These are phyloP conservation scores for Hymenochaete sp. DNA, from an alignment of 1,284 basidiomycete species.

Conservation along the genomic window DNA sequence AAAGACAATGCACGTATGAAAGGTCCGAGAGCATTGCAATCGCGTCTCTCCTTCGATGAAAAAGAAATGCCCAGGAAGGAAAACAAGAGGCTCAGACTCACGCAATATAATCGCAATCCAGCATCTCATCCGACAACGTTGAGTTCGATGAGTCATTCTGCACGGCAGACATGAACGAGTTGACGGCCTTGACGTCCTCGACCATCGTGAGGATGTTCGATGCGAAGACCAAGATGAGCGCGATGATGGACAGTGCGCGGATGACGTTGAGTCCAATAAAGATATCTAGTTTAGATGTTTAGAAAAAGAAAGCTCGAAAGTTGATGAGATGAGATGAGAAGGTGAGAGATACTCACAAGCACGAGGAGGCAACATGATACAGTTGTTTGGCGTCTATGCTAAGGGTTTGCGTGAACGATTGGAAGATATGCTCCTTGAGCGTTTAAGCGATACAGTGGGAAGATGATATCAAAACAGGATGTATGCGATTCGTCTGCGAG, in stretches of 20 bases:
- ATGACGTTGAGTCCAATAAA: slow-evolving; percentile 78
- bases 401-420: no score
- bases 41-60: background rate
- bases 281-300: slow-evolving; percentile 34
- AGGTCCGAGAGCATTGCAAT: background rate
- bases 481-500: background rate
- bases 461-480: background rate
- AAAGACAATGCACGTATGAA: no score
- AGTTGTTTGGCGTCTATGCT: background rate
- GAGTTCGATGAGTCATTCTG: slow-evolving; percentile 30
- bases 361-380: slow-evolving; percentile 30
- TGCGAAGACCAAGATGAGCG: slow-evolving; percentile 69
- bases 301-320: background rate
- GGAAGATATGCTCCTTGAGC: no score
- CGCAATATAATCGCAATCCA: slow-evolving; percentile 68
- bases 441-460: no score
- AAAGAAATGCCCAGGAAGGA: no score
- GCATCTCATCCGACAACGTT: slow-evolving; percentile 29
- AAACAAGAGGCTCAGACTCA: slow-evolving; percentile 30
- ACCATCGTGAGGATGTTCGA: slow-evolving; percentile 77
- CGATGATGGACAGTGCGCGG: slow-evolving; percentile 71
- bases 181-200: slow-evolving; percentile 71
- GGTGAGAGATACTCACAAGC: slow-evolving; percentile 33
- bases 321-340: background rate
- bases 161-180: slow-evolving; percentile 42